Percentiles rank a stretch among this genome's conserved stretches.
Evolutionary conservation across 306 rosid species (phyloP).

Genomic region (Trichosanthes truncata): DNA sequence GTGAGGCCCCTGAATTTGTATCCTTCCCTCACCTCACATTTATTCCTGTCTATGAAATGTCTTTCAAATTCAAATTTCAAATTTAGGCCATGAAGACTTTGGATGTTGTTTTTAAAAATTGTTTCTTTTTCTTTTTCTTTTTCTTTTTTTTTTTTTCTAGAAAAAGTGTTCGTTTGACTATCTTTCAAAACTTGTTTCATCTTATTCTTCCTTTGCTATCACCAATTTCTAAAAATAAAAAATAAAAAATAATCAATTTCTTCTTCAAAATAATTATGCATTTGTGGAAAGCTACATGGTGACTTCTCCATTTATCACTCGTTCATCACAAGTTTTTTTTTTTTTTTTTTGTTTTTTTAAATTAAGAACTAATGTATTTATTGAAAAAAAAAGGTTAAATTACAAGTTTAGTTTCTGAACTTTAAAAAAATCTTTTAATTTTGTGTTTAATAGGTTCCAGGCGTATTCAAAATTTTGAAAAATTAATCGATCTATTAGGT

Average conservation of each 20-base stretch:
- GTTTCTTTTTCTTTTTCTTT: neutral
- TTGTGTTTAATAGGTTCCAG: no score
- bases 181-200: neutral
- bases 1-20: neutral
- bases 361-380: neutral
- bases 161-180: neutral
- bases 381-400: neutral
- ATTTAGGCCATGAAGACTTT: neutral
- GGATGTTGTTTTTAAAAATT: neutral
- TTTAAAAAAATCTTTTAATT: no score
- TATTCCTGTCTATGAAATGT: neutral
- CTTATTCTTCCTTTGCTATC: neutral
- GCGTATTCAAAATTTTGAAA: no score
- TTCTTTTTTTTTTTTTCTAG: neutral
- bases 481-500: no score
- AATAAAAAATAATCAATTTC: neutral
- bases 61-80: slow-evolving; percentile 4
- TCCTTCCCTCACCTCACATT: neutral
- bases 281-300: neutral
- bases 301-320: neutral
- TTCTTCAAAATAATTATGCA: neutral
- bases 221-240: no score
- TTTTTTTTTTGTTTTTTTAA: no score
- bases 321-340: no score
- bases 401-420: no score